These are phyloP conservation scores for Macrolepiota albuminosa DNA, from an alignment of 768 basidiomycete genomes.

Conservation along the genomic window DNA sequence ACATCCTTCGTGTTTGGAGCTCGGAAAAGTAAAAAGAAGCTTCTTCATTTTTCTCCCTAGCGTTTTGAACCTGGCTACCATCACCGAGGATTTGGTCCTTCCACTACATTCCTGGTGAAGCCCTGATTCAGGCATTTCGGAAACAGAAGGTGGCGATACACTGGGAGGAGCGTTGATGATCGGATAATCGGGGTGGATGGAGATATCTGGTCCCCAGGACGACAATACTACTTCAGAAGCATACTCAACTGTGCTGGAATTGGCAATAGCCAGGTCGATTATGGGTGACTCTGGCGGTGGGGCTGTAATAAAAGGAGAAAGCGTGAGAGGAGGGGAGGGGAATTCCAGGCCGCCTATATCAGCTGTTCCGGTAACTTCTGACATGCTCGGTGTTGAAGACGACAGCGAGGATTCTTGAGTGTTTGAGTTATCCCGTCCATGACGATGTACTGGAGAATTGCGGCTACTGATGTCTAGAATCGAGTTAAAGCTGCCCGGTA, in stretches of 20 bases:
- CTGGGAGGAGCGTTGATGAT: neutral
- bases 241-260: constrained; percentile 26
- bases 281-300: constrained; percentile 7
- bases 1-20: neutral
- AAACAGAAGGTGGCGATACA: neutral
- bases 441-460: constrained; percentile 6
- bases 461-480: constrained; percentile 12
- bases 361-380: constrained; percentile 9
- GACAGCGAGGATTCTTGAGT: constrained; percentile 6
- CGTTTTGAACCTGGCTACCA: constrained; percentile 21
- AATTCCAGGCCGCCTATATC: constrained; percentile 9
- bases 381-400: constrained; percentile 5
- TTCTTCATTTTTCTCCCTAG: constrained; percentile 24
- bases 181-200: constrained; percentile 8
- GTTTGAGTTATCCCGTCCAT: neutral
- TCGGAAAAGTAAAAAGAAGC: constrained; percentile 14
- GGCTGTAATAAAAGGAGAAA: constrained; percentile 17
- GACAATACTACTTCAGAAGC: constrained; percentile 30
- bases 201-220: constrained; percentile 22
- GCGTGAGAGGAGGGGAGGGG: constrained; percentile 15
- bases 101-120: neutral
- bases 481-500: constrained; percentile 21
- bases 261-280: constrained; percentile 1
- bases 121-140: neutral
- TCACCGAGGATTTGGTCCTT: neutral